Base-by-base conservation (phyloP, 2,329 filamentous ascomycete genomes). In the Claviceps cyperi region DNA sequence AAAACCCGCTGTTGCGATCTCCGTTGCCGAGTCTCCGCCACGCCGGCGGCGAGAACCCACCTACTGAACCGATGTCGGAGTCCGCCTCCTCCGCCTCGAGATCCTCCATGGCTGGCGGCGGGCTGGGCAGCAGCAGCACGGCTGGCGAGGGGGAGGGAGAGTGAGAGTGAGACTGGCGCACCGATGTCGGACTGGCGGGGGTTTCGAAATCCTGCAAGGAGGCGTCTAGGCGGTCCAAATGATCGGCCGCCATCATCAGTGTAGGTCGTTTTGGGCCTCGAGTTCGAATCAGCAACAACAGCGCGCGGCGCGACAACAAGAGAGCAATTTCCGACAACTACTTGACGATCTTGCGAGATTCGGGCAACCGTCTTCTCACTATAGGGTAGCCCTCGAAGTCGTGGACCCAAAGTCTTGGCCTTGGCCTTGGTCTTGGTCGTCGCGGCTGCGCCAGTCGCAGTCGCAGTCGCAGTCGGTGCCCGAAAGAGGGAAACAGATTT, bases 21-120 rank as follows among this genome's bases (percentile, higher is more conserved):
- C 75, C 77, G 71, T 78, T 79, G 68, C 70, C 73, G 64, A 79
- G 74, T 56, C 75, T 75, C 60, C 74, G 71, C 77, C 77, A 80
- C 46, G 77, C 77, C 55, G 77, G 77, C 51, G 77, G 77, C 59
- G 73, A 78, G 68, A 75, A 80, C 54, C 75, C 76, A 71, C 74
- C 75, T 59, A 56, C 70, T 61, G 75, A 79, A 59, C 55, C 66
- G 57, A 56, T 61, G 56, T 70, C 73, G 66, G 65, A 69, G 41
- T 67, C 72, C 28, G 11, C 28, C 28, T 28, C 28, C 28, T 28
- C 28, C 28, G 28, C 28, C 66, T 70, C 70, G 64, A 60, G 62
- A 53, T 66, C 62, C 55, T 65, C 65, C 53, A 58, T 60, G 49
- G 64, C 59, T 51, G 60, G 53, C 51, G 60, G 53, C 53, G 64